Evolutionary conservation across 1,284 basidiomycete genomes (phyloP), one percentile per base, ranked within the genome.

Genomic region (Ceratobasidium papillatum): DNA sequence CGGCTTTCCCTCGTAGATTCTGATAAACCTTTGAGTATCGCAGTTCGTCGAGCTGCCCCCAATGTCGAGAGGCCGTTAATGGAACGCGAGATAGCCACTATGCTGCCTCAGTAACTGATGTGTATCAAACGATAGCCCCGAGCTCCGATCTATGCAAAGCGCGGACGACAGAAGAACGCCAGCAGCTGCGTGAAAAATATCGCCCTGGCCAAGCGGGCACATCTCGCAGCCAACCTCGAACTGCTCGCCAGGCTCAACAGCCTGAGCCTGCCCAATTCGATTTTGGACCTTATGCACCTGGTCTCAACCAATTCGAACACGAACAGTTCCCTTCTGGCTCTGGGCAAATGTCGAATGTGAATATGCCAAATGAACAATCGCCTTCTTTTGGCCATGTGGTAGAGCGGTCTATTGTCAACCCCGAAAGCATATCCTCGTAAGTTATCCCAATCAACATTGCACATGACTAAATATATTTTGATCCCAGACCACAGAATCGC

Each of bases 31-130:
- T 22, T 5, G 22, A 19, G 30, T 27, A 12, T 8, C n/a, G 7
- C 19, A 71, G 69, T 17, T 72, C 69, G 19, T 45, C 38, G 27
- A 61, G 56, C n/a, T 72, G 69, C 22, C 69, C 58, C 27, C 58
- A 72, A 51, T 72, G 69, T 25, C 43, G 69, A 27, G 69, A 62
- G 27, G 32, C 14, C 8, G 69, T 62, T 32, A 56, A 58, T 27
- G 69, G 69, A 1, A 62, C 58, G 25, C 54, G 58, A n/a, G 69
- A 72, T 45, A 72, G 58, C 34, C 69, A 72, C 27, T 47, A 72
- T 32, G 45, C 69, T 27, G 34, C 58, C 32, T 58, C 56, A 7
- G 69, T 72, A 14, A 47, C 49, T 36, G 69, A 62, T 2, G 69
- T 52, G 19, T 72, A 72, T 32, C 69, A 61, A 38, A 47, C 43